Conservation (phyloP, 2,329 filamentous ascomycete genomes). For the Tolypocladium ovalisporum region DNA sequence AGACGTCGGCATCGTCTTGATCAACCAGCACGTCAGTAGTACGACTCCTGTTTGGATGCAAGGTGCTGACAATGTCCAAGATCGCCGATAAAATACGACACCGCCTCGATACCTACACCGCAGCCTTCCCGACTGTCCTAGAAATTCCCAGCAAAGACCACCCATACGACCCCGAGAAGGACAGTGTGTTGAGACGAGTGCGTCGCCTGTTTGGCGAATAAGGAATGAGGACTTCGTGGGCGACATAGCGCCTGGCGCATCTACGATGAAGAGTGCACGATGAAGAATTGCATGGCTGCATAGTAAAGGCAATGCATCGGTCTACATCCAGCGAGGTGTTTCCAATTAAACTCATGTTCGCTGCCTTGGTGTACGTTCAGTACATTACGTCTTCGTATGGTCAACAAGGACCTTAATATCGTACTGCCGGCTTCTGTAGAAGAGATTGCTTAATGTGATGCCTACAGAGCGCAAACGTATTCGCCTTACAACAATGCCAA, state of each 20-base stretch:
- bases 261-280: no score
- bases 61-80: conserved; percentile 36
- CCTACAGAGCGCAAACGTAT: background rate
- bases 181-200: conserved; percentile 88
- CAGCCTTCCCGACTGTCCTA: conserved; percentile 89
- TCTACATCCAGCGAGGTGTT: background rate
- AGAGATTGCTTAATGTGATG: background rate
- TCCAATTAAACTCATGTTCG: background rate
- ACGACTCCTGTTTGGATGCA: background rate
- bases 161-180: conserved; percentile 97
- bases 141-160: conserved; percentile 99
- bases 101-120: conserved; percentile 81
- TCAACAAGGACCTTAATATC: background rate
- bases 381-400: background rate
- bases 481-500: background rate
- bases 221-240: background rate
- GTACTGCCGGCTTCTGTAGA: background rate
- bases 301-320: background rate
- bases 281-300: background rate
- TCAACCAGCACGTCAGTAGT: conserved; percentile 83
- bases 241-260: background rate
- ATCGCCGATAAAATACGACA: conserved; percentile 89
- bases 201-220: conserved; percentile 58
- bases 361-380: background rate
- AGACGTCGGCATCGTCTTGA: conserved; percentile 91